Conservation (phyloP, 306 rosid species). For the Cercis canadensis region DNA sequence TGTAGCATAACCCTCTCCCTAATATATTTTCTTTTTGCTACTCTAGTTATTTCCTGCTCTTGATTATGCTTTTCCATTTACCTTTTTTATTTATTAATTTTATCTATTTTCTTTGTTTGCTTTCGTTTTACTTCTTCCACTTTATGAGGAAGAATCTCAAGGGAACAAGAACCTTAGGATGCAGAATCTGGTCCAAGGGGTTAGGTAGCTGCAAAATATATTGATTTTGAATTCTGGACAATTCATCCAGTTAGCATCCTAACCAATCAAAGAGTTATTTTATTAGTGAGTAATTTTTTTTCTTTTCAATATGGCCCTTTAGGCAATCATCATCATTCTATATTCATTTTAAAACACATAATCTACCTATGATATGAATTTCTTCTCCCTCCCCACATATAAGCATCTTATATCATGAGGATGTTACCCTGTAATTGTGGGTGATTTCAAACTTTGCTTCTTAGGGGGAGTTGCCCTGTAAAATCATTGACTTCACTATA, state of each 20-base stretch:
- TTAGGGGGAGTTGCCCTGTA: background rate
- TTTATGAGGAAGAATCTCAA: conserved; percentile 2
- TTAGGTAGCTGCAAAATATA: conserved; percentile 39
- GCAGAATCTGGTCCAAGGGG: conserved; percentile 39
- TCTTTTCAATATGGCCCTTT: conserved; percentile 7
- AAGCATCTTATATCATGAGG: background rate
- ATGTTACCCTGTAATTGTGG: background rate
- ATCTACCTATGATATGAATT: background rate
- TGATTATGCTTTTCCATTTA: too few relatives aligned
- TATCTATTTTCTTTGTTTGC: too few relatives aligned
- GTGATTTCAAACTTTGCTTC: background rate
- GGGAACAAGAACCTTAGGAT: conserved; percentile 19
- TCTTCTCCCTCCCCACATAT: background rate
- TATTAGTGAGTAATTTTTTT: too few relatives aligned
- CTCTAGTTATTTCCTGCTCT: too few relatives aligned
- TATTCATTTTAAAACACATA: conserved; percentile 3
- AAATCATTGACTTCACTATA: conserved; percentile 4
- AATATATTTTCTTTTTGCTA: too few relatives aligned
- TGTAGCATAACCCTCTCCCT: too few relatives aligned
- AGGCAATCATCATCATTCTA: conserved; percentile 1
- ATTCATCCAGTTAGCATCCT: conserved; percentile 11
- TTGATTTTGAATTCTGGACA: conserved; percentile 6
- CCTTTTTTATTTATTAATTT: too few relatives aligned
- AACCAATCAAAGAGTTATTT: background rate
- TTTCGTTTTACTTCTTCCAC: background rate